Base-by-base conservation (phyloP, 164 flowering plant genomes). In the Aristolochia contorta region DNA sequence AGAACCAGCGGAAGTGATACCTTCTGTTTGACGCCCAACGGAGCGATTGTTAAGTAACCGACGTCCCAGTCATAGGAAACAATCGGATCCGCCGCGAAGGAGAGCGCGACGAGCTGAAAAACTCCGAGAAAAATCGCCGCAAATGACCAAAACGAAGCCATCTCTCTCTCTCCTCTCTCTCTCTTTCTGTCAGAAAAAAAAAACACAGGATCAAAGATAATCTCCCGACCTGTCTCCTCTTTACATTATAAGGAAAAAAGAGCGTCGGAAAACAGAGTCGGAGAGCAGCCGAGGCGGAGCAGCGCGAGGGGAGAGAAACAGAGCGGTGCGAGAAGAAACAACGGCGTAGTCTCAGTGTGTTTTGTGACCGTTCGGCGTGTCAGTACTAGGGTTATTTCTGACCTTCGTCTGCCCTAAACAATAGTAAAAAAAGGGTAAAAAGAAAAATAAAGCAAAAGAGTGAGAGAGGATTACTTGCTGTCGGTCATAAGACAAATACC, bases 21-120 rank as follows among this genome's bases (percentile, higher is more conserved):
- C 96, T 77, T 87, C 66, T 86, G 93, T 54, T 82, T 73, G 61
- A 83, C 86, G 25, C 96, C 96, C 27, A 89, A 67, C 27, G 96
- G 96, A 51, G 96, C 72, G 56, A 69, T 84, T 12, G 82, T 83
- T 52, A 78, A 73, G 74, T 84, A 89, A 66, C 86, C 75, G 66
- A 84, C 33, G 12, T 71, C 76, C 66, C 89, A 80, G 14, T 77
- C 74, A 47, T 65, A 83, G 58, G 27, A 71, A 14, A 75, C 79
- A 52, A 56, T 66, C 0, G 91, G 86, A 70, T 86, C 96, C 64
- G 30, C 64, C 64, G 47, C 53, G 24, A 37, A 61, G 33, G 19
- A 74, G 62, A 32, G 67, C 74, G 74, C 77, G 54, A 79, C 61
- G 30, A 25, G 64, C 71, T 37, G 21, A 72, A 70, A 62, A 55